These are phyloP conservation scores for Trebouxia sp. DNA, from an alignment of 139 green algal genomes.

Conservation along the genomic window DNA sequence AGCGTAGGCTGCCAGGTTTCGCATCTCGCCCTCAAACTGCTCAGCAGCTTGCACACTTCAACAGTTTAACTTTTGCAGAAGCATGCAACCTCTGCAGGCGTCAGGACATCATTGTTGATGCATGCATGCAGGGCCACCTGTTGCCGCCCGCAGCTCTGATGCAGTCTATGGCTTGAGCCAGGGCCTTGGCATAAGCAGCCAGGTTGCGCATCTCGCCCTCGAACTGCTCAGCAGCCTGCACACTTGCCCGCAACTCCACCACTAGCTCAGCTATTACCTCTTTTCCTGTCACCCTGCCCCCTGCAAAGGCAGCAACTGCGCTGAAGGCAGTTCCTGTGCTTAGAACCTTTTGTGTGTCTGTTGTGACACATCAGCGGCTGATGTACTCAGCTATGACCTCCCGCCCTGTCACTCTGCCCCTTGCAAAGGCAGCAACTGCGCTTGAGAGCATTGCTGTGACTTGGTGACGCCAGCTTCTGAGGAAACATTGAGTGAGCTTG, in stretches of 20 bases:
- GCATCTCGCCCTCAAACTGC: conserved; percentile 81
- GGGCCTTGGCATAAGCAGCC: conserved; percentile 38
- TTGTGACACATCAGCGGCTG: too few relatives aligned
- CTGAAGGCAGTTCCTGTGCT: not conserved
- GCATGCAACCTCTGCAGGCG: too few relatives aligned
- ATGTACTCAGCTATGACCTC: too few relatives aligned
- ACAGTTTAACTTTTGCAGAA: too few relatives aligned
- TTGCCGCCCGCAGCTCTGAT: conserved; percentile 32
- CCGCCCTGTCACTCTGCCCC: too few relatives aligned
- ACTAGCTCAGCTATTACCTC: conserved; percentile 74
- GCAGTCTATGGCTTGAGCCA: conserved; percentile 13
- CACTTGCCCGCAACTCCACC: conserved; percentile 54
- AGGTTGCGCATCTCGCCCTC: conserved; percentile 79
- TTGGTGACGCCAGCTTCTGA: too few relatives aligned
- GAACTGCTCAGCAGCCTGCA: conserved; percentile 56
- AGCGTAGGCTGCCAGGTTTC: conserved; percentile 49
- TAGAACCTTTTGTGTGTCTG: too few relatives aligned
- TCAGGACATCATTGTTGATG: too few relatives aligned
- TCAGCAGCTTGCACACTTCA: conserved; percentile 43
- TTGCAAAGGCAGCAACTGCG: too few relatives aligned
- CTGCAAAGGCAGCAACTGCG: conserved; percentile 44
- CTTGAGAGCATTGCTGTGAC: too few relatives aligned
- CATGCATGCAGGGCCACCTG: not conserved
- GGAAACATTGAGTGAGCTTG: too few relatives aligned
- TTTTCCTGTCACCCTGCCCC: conserved; percentile 75